Evolutionary conservation across 352 stramenopile genomes (phyloP), one percentile per base, ranked within the genome.

Genomic region (Elongisporangium undulatum): DNA sequence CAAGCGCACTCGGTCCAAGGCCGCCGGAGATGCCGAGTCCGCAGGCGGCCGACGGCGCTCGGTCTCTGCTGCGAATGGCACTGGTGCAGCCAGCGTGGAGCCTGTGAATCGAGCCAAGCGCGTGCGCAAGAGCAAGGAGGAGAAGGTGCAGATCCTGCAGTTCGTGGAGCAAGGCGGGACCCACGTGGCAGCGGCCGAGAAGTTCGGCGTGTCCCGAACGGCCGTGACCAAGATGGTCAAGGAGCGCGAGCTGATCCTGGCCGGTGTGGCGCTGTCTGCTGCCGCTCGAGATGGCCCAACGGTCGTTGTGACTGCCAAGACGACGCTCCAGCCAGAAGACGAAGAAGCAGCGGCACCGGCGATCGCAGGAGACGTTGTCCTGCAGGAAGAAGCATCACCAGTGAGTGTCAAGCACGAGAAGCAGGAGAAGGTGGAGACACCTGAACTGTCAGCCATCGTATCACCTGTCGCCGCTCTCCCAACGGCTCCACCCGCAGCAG

Each of bases 171-270:
- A 79, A 1, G 77, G 77, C 24, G 76, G 75, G 1, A 76, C 72
- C 4, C 79, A 84, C 48, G 62, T 69, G 1, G 64, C 79, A 0
- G 76, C 79, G 0, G 74, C 79, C 0, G 72, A 81, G 29, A 77
- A 80, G 65, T 89, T 85, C 56, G 77, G 75, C 16, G 62, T 89
- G 39, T 86, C 79, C 6, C 66, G 75, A 17, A 72, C 76, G 1
- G 76, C 74, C 0, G 76, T 89, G 48, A 84, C 76, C 23, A 89
- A 85, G 59, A 76, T 85, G 57, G 69, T 86, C 10, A 86, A 89
- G 58, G 76, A 85, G 54, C 63, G 64, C n/a, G 72, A 80, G 16
- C 45, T 63, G 4, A 81, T 79, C 51, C 65, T 62, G 29, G 54
- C 51, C 22, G 60, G 56, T n/a, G 58, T 50, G 9, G 23, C 52